These are phyloP conservation scores for Vanrija humicola DNA, from an alignment of 1,284 basidiomycete genomes.

Conservation along the genomic window DNA sequence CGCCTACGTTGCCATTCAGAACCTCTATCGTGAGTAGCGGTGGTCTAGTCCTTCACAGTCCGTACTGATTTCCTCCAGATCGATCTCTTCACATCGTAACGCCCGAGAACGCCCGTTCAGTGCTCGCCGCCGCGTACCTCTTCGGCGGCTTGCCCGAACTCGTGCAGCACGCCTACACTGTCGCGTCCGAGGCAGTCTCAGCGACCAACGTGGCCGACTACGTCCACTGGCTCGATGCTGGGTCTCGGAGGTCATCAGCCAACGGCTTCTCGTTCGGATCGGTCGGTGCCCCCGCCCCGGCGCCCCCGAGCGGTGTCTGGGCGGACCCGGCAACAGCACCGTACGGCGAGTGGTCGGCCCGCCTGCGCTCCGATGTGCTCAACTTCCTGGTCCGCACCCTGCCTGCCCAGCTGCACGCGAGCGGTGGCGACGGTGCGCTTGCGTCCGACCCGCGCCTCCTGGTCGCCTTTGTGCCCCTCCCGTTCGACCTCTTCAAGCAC, in stretches of 20 bases:
- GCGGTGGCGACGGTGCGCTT: neutral
- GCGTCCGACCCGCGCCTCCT: conserved; percentile 26
- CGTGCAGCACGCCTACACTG: conserved; percentile 69
- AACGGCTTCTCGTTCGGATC: conserved; percentile 16
- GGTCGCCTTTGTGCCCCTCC: conserved; percentile 45
- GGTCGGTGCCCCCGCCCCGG: neutral
- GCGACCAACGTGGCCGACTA: conserved; percentile 67
- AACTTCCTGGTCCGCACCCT: conserved; percentile 66
- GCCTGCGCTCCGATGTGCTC: conserved; percentile 31
- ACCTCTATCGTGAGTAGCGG: conserved; percentile 41
- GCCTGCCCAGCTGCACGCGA: conserved; percentile 56
- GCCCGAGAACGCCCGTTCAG: conserved; percentile 70
- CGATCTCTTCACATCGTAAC: conserved; percentile 52
- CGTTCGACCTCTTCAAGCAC: conserved; percentile 46
- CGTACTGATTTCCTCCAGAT: conserved; percentile 11
- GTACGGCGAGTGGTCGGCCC: conserved; percentile 38
- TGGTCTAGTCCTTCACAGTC: neutral
- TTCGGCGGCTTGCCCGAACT: conserved; percentile 80
- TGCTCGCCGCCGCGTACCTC: conserved; percentile 73
- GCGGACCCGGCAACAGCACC: conserved; percentile 6
- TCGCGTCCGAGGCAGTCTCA: conserved; percentile 67
- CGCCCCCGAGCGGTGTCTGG: conserved; percentile 50
- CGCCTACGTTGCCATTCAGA: conserved; percentile 41
- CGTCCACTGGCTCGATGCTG: conserved; percentile 62
- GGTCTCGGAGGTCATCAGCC: conserved; percentile 4